These are phyloP conservation scores for Beauveria bassiana DNA, from an alignment of 2,329 filamentous ascomycete species.

Conservation along the genomic window DNA sequence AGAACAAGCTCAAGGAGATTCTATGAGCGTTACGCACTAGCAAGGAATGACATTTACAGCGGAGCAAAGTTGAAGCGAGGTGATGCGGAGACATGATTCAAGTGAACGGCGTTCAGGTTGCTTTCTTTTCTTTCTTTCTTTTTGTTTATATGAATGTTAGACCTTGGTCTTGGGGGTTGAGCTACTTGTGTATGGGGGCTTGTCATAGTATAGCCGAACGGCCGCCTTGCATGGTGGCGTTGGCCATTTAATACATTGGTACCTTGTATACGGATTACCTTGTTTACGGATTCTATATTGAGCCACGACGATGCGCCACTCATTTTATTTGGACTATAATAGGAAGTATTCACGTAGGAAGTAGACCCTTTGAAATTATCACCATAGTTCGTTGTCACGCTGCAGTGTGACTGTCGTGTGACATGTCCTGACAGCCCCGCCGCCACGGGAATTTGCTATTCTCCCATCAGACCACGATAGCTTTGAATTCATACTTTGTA, in stretches of 20 bases:
- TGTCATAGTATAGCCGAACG: background rate
- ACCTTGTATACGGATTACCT: background rate
- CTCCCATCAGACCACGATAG: too few relatives aligned
- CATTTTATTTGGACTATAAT: too few relatives aligned
- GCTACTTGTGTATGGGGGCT: background rate
- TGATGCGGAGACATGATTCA: background rate
- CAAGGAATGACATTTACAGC: background rate
- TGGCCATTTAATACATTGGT: background rate
- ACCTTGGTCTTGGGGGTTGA: background rate
- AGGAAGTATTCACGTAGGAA: too few relatives aligned
- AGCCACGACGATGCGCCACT: background rate
- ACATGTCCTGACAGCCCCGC: too few relatives aligned
- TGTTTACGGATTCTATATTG: background rate
- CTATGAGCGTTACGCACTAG: slow-evolving; percentile 37
- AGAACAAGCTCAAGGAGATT: slow-evolving; percentile 72
- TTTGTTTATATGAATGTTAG: background rate
- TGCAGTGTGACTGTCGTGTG: too few relatives aligned
- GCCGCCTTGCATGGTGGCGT: background rate
- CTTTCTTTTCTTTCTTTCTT: background rate
- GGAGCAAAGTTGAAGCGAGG: background rate
- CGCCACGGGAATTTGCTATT: too few relatives aligned
- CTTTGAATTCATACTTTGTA: too few relatives aligned
- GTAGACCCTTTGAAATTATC: too few relatives aligned
- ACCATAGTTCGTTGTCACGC: too few relatives aligned
- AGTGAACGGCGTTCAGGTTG: background rate